Evolutionary conservation across 371 early-diverging fungal genomes (phyloP), one percentile per base, ranked within the genome.

Genomic region (Mortierella sp.): DNA sequence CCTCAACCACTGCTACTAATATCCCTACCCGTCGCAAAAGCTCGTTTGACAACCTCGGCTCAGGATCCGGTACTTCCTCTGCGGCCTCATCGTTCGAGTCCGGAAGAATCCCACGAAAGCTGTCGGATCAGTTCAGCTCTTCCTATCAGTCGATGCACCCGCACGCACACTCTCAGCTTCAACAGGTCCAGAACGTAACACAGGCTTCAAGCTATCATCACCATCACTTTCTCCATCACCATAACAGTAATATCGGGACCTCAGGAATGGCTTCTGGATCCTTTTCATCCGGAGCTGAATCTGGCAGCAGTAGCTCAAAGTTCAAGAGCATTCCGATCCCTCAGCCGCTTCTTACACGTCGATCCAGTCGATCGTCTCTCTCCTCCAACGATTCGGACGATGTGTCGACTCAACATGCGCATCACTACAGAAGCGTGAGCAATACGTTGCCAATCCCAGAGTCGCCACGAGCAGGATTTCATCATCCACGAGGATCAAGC

Each of bases 291-390:
- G 67, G 68, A 12, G 47, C 53, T 34, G 72, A 62, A 19, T 68
- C 69, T 31, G 53, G 56, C 26, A 48, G 31, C 15, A 58, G 46
- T 48, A 65, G 54, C 57, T 42, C 75, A 64, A 73, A 70, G 56
- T 73, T 79, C 47, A 79, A 75, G 50, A 75, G 75, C 31, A 73
- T 79, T 14, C 80, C 80, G 14, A 79, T 79, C 60, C 80, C 80
- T 14, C 75, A 79, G 41, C 80, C 80, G 5, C 70, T 79, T 32
- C 75, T 79, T 44, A 63, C 70, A 6, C 75, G 80, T 44, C 70
- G 75, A 15, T 66, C 67, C 27, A 79, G 80, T 43, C 80, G 80
- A 5, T 73, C 80, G 21, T 79, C 80, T 1, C 14, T 73, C 23
- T 79, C 80, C 7, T 73, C 80, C n/a, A 79, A 72, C 24, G 79